phyloP scores from a whole-genome alignment of 2,329 filamentous ascomycete genomes.

The Ascochyta fabae region DNA sequence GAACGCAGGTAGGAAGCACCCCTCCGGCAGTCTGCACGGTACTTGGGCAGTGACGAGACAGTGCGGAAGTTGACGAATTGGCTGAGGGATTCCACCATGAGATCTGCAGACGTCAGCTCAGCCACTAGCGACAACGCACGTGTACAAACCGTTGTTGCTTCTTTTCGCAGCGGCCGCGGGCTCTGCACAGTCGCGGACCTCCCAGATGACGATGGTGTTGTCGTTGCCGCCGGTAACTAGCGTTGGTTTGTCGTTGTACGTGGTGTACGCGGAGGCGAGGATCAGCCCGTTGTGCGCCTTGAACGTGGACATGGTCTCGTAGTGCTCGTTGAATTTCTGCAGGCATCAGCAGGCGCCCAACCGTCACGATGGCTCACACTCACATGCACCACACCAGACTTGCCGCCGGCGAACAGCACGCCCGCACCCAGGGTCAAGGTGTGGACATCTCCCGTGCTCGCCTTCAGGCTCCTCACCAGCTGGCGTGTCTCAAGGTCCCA shows the following conservation, averaged over 20 bases:
- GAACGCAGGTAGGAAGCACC: conserved; percentile 90
- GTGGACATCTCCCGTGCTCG: conserved; percentile 82
- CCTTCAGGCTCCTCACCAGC: conserved; percentile 83
- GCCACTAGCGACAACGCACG: conserved; percentile 5
- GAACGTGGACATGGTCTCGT: conserved; percentile 79
- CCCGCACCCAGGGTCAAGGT: conserved; percentile 85
- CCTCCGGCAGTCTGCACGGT: conserved; percentile 88
- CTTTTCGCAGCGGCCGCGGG: conserved; percentile 54
- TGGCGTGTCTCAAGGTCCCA: conserved; percentile 97
- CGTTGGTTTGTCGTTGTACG: conserved; percentile 74
- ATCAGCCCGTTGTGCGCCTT: conserved; percentile 87
- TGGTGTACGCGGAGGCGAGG: conserved; percentile 79
- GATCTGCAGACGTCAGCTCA: conserved; percentile 53
- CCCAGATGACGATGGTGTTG: conserved; percentile 87
- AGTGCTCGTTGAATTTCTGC: conserved; percentile 76
- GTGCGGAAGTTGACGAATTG: conserved; percentile 93
- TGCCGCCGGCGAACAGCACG: conserved; percentile 84
- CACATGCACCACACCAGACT: conserved; percentile 78
- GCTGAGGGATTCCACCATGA: conserved; percentile 69
- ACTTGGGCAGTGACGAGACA: conserved; percentile 84
- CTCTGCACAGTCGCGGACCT: conserved; percentile 66
- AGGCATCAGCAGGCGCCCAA: no score
- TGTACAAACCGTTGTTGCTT: conserved; percentile 62
- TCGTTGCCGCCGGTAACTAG: conserved; percentile 96
- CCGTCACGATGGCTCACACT: no score